A percentile compares a stretch with the other conserved stretches of the same genome.
phyloP scores from a whole-genome alignment of 306 rosid species.

The Castanopsis chinensis region DNA sequence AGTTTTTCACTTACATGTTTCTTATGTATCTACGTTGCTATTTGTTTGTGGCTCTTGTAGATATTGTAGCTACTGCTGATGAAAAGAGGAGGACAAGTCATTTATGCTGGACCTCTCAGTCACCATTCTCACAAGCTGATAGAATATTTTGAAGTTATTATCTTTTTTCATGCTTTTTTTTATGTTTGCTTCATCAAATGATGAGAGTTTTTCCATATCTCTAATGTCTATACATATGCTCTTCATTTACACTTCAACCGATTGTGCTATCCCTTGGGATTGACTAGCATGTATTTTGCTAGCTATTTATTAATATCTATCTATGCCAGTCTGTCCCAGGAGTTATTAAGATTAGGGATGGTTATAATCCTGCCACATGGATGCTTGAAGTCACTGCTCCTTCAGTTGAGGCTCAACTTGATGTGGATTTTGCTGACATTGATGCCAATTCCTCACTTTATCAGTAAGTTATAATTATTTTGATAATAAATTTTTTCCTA shows the following conservation, averaged over 20 bases:
- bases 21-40: neutral
- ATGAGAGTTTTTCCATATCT: neutral
- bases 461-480: slow-evolving; percentile 31
- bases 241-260: neutral
- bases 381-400: slow-evolving; percentile 67
- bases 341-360: slow-evolving; percentile 59
- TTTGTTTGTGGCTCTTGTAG: slow-evolving; percentile 26
- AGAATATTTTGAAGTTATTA: slow-evolving; percentile 67
- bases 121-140: slow-evolving; percentile 56
- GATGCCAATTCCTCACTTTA: slow-evolving; percentile 52
- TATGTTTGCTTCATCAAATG: neutral
- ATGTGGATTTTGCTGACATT: slow-evolving; percentile 56
- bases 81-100: slow-evolving; percentile 84
- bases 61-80: slow-evolving; percentile 61
- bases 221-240: neutral
- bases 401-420: slow-evolving; percentile 47
- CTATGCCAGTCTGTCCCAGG: slow-evolving; percentile 58
- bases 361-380: slow-evolving; percentile 88
- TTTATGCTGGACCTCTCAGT: slow-evolving; percentile 72
- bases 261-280: neutral
- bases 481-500: neutral
- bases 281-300: neutral
- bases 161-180: neutral
- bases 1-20: neutral
- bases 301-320: slow-evolving; percentile 3